Evolutionary conservation across 2,329 filamentous ascomycete genomes (phyloP).

Genomic region (Botrytis elliptica): DNA sequence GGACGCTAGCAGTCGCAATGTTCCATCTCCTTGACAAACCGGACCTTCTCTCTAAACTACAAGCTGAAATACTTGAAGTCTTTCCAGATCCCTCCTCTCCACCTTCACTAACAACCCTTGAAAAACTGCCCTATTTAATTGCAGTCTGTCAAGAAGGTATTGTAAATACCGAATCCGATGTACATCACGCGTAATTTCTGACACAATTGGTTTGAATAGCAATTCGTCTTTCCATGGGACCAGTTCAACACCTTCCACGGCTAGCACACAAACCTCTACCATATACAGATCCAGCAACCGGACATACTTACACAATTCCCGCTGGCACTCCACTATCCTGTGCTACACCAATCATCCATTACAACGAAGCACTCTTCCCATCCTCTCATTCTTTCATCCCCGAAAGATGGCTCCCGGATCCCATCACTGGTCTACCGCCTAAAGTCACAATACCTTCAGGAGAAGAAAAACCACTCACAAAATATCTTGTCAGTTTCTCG

Average conservation of each 20-base stretch:
- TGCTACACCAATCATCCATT: slow-evolving; percentile 43
- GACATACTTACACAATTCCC: slow-evolving; percentile 26
- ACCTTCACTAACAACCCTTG: slow-evolving; percentile 29
- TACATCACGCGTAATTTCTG: background rate
- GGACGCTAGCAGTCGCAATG: slow-evolving; percentile 39
- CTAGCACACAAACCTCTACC: slow-evolving; percentile 31
- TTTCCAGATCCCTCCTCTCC: slow-evolving; percentile 20
- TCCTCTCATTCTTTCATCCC: slow-evolving; percentile 44
- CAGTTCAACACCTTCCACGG: slow-evolving; percentile 34
- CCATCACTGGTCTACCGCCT: background rate
- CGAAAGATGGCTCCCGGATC: slow-evolving; percentile 44
- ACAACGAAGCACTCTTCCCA: slow-evolving; percentile 43
- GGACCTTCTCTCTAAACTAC: slow-evolving; percentile 36
- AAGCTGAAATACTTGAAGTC: slow-evolving; percentile 38
- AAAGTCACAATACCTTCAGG: slow-evolving; percentile 4
- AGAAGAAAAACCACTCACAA: slow-evolving; percentile 19
- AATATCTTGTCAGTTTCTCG: slow-evolving; percentile 45
- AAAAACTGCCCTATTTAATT: slow-evolving; percentile 38
- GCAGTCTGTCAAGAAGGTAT: slow-evolving; percentile 40
- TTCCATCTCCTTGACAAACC: slow-evolving; percentile 44
- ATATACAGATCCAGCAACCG: slow-evolving; percentile 26
- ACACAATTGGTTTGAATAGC: background rate
- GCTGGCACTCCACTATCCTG: slow-evolving; percentile 43
- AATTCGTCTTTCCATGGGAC: slow-evolving; percentile 39
- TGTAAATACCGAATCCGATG: background rate